Conservation (phyloP, 257 asterid genomes). For the Solanum chilense region DNA sequence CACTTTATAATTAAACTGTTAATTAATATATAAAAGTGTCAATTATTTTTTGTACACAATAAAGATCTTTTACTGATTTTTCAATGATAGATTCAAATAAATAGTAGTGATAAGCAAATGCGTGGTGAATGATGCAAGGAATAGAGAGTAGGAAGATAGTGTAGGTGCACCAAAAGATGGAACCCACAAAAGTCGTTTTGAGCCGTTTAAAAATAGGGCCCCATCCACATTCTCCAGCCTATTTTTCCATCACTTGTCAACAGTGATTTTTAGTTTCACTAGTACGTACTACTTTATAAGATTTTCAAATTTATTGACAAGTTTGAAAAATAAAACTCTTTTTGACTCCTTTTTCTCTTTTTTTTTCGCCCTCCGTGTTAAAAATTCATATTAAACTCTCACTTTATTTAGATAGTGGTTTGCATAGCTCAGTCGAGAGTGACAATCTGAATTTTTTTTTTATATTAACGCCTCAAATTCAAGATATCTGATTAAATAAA, state of each 20-base stretch:
- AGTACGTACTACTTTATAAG: slow-evolving; percentile 21
- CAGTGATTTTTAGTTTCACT: background rate
- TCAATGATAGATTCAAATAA: background rate
- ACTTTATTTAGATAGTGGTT: no score
- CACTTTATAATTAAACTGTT: no score
- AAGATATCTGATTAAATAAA: no score
- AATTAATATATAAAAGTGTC: no score
- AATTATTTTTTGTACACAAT: no score
- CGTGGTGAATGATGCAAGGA: background rate
- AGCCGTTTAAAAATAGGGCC: slow-evolving; percentile 59
- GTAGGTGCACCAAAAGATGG: slow-evolving; percentile 5
- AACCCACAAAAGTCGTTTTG: slow-evolving; percentile 16
- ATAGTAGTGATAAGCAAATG: background rate
- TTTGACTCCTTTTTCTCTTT: background rate
- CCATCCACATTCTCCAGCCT: background rate
- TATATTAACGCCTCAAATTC: no score
- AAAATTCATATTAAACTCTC: no score
- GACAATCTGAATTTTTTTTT: no score
- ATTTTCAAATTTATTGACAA: slow-evolving; percentile 53
- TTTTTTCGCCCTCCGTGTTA: no score
- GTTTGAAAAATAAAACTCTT: slow-evolving; percentile 8
- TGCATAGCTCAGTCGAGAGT: no score
- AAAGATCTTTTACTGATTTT: no score
- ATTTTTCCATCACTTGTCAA: background rate
- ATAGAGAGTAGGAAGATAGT: background rate